These are phyloP conservation scores for Angomonas desouzai DNA, from an alignment of 208 protist genomes.

Conservation along the genomic window DNA sequence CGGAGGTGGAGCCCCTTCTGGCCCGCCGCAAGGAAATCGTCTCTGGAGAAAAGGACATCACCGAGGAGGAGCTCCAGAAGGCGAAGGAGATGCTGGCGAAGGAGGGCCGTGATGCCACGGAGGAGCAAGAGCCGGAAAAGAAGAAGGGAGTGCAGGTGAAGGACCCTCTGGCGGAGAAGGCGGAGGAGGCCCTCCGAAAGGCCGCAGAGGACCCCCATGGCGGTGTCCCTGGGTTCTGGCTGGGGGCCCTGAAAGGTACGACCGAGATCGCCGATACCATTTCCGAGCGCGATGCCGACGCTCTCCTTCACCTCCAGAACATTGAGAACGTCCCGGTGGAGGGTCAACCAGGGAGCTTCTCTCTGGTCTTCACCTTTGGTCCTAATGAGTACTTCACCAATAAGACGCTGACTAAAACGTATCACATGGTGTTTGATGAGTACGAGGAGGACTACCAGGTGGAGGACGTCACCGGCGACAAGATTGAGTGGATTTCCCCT, in stretches of 20 bases:
- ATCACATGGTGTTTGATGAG: conserved; percentile 73
- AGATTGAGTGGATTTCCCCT: conserved; percentile 77
- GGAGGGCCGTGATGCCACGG: neutral
- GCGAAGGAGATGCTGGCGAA: conserved; percentile 13
- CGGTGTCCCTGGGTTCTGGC: conserved; percentile 90
- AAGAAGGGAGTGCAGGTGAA: conserved; percentile 43
- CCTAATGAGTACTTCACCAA: conserved; percentile 92
- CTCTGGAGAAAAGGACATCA: conserved; percentile 54
- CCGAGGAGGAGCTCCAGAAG: conserved; percentile 40
- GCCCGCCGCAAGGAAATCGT: conserved; percentile 54
- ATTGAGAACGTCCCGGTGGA: conserved; percentile 42
- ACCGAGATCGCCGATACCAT: conserved; percentile 53
- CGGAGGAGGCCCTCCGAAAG: conserved; percentile 13
- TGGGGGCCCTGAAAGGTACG: conserved; percentile 60
- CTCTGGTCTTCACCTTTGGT: conserved; percentile 80
- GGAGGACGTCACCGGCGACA: conserved; percentile 57
- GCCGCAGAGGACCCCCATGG: conserved; percentile 39
- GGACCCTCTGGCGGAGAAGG: conserved; percentile 30
- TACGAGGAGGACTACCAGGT: conserved; percentile 69
- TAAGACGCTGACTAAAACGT: conserved; percentile 86
- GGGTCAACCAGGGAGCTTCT: conserved; percentile 54
- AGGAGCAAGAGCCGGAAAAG: neutral
- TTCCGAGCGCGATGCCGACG: conserved; percentile 55
- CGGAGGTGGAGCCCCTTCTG: conserved; percentile 20
- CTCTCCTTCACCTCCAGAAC: conserved; percentile 48